A percentile compares a stretch with the other conserved stretches of the same genome.
These are phyloP conservation scores for Aspergillus cavernicola DNA, from an alignment of 495 filamentous ascomycete genomes.

Conservation along the genomic window DNA sequence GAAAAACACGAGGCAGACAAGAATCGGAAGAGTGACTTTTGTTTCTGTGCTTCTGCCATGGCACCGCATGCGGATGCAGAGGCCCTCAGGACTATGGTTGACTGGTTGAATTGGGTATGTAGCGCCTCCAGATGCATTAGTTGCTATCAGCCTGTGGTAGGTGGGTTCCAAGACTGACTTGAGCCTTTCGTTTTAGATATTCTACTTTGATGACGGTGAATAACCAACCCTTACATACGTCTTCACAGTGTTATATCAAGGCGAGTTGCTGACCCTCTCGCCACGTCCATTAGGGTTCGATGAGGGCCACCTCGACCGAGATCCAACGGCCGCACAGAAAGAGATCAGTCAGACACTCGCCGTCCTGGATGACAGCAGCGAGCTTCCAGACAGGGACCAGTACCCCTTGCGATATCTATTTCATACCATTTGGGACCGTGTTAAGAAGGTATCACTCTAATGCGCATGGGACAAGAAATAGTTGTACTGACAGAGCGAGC, in stretches of 20 bases:
- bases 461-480: too few species aligned
- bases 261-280: too few species aligned
- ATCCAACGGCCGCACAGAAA: neutral
- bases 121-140: too few species aligned
- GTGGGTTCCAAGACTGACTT: too few species aligned
- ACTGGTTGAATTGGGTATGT: slow-evolving; percentile 4
- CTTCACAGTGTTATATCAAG: too few species aligned
- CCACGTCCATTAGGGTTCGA: slow-evolving; percentile 10
- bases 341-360: neutral
- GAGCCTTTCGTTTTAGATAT: too few species aligned
- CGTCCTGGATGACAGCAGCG: neutral
- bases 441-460: slow-evolving; percentile 6
- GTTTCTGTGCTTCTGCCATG: neutral
- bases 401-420: slow-evolving; percentile 1
- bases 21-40: neutral
- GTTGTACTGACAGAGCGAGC: too few species aligned
- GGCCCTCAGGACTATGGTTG: slow-evolving; percentile 3
- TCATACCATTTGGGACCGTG: neutral
- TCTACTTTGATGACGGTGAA: slow-evolving; percentile 6
- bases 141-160: too few species aligned
- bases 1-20: too few species aligned
- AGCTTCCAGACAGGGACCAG: neutral
- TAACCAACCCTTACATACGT: too few species aligned
- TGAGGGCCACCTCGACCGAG: neutral
- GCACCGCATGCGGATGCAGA: neutral